Base-by-base conservation (phyloP, 768 basidiomycete genomes). In the Lactifluus piperatus region DNA sequence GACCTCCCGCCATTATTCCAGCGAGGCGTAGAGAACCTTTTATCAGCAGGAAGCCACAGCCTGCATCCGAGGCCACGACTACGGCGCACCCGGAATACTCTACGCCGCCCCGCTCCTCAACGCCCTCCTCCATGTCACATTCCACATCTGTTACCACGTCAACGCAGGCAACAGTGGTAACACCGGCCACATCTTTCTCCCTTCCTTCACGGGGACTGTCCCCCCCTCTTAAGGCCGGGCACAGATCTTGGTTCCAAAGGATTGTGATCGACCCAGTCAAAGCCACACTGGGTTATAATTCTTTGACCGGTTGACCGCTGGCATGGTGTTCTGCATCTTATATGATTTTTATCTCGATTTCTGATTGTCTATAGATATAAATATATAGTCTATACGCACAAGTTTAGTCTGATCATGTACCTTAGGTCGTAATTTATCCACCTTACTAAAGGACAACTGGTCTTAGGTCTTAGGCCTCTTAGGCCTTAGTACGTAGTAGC, bases 1-100 rank as follows among this genome's bases (percentile, higher is more conserved):
- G 29, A 3, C n/a, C 49, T 30, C 49, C 29, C 11, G 20, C 48
- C 18, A 56, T 48, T 34, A 16, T 22, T 27, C n/a, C 22, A 20
- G 11, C 27, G 1, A 54, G 44, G 27, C 43, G 59, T 22, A 51
- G 54, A 27, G 54, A 51, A n/a, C 49, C 54, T 9, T 61, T 61
- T 34, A 56, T 61, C 50, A 51, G 49, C n/a, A 36, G 60, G 44
- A 61, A 61, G 49, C 60, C 60, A n/a, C 60, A 61, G 44, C 29
- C 36, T 11, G 22, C 49, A 14, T 39, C 49, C 22, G 49, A 56
- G 14, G 26, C 14, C 26, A 37, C 49, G 34, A 27, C n/a, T 22
- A 22, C 29, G 7, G 8, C 34, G 20, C 39, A 36, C 9, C 27
- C 29, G 2, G 59, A 36, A 14, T 43, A 20, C 10, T 56, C 60